phyloP scores from a whole-genome alignment of 805 yeast genomes.

The Yamadazyma endophytica region DNA sequence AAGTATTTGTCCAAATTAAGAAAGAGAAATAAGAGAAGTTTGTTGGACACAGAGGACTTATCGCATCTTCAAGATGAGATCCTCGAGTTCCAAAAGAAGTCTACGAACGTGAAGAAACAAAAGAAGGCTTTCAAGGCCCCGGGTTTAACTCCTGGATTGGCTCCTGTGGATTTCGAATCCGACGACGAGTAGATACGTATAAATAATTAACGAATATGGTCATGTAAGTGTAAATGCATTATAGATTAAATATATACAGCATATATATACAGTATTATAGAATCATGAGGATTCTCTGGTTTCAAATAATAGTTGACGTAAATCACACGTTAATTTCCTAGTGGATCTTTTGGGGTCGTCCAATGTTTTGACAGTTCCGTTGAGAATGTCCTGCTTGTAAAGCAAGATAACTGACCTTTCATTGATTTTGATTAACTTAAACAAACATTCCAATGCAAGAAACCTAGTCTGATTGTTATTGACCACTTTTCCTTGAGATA shows the following conservation, averaged over 20 bases:
- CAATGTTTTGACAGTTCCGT: constrained; percentile 46
- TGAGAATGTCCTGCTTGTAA: constrained; percentile 47
- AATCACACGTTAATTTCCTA: constrained; percentile 71
- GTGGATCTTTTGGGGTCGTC: constrained; percentile 75
- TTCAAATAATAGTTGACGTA: constrained; percentile 75
- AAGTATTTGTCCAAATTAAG: constrained; percentile 37
- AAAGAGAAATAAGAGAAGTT: constrained; percentile 32
- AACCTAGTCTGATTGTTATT: constrained; percentile 51
- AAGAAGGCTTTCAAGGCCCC: constrained; percentile 41
- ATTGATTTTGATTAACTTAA: constrained; percentile 34
- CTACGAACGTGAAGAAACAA: constrained; percentile 16
- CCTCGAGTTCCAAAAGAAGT: constrained; percentile 23
- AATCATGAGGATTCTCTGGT: too few species aligned
- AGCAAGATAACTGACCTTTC: constrained; percentile 44
- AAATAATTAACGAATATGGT: constrained; percentile 1
- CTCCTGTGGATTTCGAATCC: constrained; percentile 66
- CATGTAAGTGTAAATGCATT: background rate
- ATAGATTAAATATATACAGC: background rate
- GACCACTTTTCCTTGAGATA: constrained; percentile 12
- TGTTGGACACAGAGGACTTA: constrained; percentile 16
- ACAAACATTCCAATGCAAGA: constrained; percentile 54
- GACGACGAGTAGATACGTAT: constrained; percentile 20
- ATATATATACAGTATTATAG: too few species aligned
- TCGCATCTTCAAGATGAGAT: constrained; percentile 30
- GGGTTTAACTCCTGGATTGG: constrained; percentile 82